phyloP scores from a whole-genome alignment of 2,329 filamentous ascomycete species.

The Xylariaceae sp. region DNA sequence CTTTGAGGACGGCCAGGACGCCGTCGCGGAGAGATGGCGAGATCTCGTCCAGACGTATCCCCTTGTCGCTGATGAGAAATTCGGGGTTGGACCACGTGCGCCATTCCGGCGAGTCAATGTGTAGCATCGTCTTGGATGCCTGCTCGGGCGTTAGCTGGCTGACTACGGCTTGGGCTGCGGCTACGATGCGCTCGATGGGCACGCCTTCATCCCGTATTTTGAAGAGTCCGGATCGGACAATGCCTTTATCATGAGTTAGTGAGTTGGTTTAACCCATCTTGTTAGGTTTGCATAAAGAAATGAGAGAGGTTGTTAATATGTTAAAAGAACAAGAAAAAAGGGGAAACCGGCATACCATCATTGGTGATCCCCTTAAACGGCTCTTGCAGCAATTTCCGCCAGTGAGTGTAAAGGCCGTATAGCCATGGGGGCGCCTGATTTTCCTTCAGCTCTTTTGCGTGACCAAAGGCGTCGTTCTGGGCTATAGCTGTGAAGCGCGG shows the following conservation, averaged over 20 bases:
- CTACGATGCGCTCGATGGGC: slow-evolving; percentile 63
- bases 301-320: not conserved
- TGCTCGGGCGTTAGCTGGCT: slow-evolving; percentile 56
- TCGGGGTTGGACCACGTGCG: slow-evolving; percentile 76
- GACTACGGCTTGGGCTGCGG: slow-evolving; percentile 55
- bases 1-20: slow-evolving; percentile 62
- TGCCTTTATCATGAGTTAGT: slow-evolving; percentile 46
- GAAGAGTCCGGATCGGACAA: slow-evolving; percentile 61
- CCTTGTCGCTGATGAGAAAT: slow-evolving; percentile 72
- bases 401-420: slow-evolving; percentile 65
- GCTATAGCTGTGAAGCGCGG: slow-evolving; percentile 69
- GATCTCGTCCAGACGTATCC: slow-evolving; percentile 71
- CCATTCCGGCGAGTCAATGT: slow-evolving; percentile 75
- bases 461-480: slow-evolving; percentile 67
- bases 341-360: slow-evolving; percentile 58
- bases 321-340: not conserved
- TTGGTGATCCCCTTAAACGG: slow-evolving; percentile 75
- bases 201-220: slow-evolving; percentile 68
- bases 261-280: not conserved
- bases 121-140: slow-evolving; percentile 57
- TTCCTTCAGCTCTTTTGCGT: slow-evolving; percentile 66
- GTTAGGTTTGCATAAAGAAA: not conserved
- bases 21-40: slow-evolving; percentile 50
- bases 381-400: slow-evolving; percentile 65
- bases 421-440: slow-evolving; percentile 70